Base-by-base conservation (phyloP, 1,139 yeast species). In the Magnusiomyces tetraspermus region DNA sequence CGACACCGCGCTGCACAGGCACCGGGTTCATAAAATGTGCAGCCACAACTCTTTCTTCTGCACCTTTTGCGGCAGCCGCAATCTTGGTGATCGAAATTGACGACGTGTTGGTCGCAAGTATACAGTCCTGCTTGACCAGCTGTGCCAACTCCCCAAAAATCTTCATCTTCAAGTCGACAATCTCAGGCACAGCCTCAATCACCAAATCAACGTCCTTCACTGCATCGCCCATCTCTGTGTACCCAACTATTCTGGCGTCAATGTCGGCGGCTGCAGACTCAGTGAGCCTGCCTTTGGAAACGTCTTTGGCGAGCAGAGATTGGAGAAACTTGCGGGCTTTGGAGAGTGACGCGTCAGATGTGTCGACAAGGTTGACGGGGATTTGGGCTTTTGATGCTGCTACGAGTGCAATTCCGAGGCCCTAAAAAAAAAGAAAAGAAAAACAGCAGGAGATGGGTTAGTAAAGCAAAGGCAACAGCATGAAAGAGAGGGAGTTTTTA, bases 1-100 rank as follows among this genome's bases (percentile, higher is more conserved):
- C 76, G n/a, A 70, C 76, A 37, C 76, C 76, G 36, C 65, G 67
- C 61, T 72, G 75, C 23, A 72, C 76, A 1, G 76, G 76, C 24
- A 72, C 76, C 3, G 76, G 76, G 62, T 72, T 72, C 75, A 72
- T 72, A 60, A 72, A 72, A 58, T 72, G 76, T 36, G 71, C 69
- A 30, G 75, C 71, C 51, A 72, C 64, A 19, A 72, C 76, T 15
- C 76, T 63, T 51, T 58, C 52, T 55, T 71, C 75, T 24, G 74
- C 74, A 8, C 72, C 72, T 48, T 61, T 63, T 15, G 72, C 72
- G 15, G 73, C 71, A 26, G 75, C 73, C 2, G 76, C 76, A 50
- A 72, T 70, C 58, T 67, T 65, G 51, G 76, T 72, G 60, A 72
- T 71, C 41, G 73, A 65, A 53, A 72, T 72, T 24, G 75, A 71